Base-by-base conservation (phyloP, 1,284 basidiomycete genomes). In the Malassezia arunalokei region DNA sequence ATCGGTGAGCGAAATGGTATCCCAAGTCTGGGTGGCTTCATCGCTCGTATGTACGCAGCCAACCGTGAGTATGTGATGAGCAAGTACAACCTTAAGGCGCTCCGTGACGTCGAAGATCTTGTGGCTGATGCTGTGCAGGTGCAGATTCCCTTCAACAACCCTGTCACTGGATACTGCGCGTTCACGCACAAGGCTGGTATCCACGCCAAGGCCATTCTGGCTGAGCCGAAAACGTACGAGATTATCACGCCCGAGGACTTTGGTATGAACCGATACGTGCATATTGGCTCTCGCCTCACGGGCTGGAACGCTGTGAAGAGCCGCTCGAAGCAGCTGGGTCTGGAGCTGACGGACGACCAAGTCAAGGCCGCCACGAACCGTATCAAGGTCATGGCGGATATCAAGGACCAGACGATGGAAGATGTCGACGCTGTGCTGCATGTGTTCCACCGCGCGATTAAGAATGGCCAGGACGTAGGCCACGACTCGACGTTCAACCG, bases 131-230 rank as follows among this genome's bases (percentile, higher is more conserved):
- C 92, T 46, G 94, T 99, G 58, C 89, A 96, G 76, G 88, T 98
- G 74, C 88, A 90, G 68, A 83, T 99, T 41, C 92, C 94, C 37
- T 99, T 98, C 79, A 88, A 87, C 82, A 92, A 94, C 76, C 79
- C 79, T 72, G 79, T 81, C 66, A 81, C 79, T 51, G 94, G 94
- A 29, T 98, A 96, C 78, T 98, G 94, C 74, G 94, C 94, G 15
- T 99, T 99, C 79, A 99, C 94, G 27, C 94, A 98, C 84, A 98
- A 99, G 83, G 94, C 94, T 30, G 94, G 94, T 76, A 99, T 99
- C 65, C 94, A 99, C 76, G 94, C 94, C 78, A 99, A 99, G 81
- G 94, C 94, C 39, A 99, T 99, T 76, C 82, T 99, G 52, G 96
- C 96, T 79, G 98, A 99, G 81, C 94, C 94, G 1, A 88, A 86